Percentiles rank a stretch among this genome's conserved stretches.
phyloP scores from a whole-genome alignment of 148 eudicot genomes.

The Mesembryanthemum crystallinum region DNA sequence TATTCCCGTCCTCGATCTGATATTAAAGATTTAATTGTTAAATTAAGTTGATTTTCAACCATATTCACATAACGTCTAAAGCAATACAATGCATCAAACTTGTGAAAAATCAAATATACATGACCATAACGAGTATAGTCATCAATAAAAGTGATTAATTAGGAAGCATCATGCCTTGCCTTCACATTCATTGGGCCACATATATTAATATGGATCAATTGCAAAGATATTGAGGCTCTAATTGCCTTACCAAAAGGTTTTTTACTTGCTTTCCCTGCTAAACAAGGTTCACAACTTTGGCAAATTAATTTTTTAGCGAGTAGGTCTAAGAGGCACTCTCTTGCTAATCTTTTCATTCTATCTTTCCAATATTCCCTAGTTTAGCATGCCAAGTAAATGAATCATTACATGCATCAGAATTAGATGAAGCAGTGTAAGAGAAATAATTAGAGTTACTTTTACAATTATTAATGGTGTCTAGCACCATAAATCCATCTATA shows the following conservation, averaged over 20 bases:
- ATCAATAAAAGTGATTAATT: not conserved
- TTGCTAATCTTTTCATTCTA: not conserved
- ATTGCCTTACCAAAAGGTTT: no score
- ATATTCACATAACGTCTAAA: not conserved
- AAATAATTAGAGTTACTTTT: not conserved
- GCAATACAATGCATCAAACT: not conserved
- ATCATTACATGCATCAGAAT: no score
- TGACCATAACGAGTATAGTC: not conserved
- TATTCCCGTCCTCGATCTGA: no score
- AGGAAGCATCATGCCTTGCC: not conserved
- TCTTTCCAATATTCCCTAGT: not conserved
- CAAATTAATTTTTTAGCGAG: no score
- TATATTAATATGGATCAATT: not conserved
- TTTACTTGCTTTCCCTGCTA: no score
- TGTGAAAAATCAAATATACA: not conserved
- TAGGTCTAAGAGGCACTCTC: no score
- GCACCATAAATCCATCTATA: not conserved
- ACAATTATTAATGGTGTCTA: not conserved
- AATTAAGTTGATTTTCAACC: no score
- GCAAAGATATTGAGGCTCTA: not conserved
- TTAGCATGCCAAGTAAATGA: not conserved
- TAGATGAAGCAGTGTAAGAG: not conserved
- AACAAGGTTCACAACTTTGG: no score
- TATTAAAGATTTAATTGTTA: no score
- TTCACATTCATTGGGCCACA: no score